Evolutionary conservation across 2,329 filamentous ascomycete genomes (phyloP), one percentile per base, ranked within the genome.

Genomic region (Volutella citrinella): DNA sequence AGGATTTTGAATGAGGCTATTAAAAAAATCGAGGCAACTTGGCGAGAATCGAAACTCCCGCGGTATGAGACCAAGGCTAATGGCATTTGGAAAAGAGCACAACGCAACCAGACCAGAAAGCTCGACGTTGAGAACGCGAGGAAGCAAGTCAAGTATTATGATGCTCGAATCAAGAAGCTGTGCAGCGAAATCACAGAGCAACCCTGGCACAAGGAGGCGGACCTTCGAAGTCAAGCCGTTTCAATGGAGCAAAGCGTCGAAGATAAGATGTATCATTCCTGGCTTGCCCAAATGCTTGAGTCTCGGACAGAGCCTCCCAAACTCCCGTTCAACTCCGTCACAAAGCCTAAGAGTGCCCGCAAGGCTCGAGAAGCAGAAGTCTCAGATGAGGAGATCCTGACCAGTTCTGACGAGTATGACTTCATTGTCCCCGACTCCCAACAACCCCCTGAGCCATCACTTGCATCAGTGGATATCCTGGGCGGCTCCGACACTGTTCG

Each of bases 201-300:
- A 12, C 54, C 66, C 19, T 87, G 81, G 75, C 56, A 60, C 10
- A 74, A 64, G 7, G 61, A 65, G 15, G 49, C 59, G 2, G 69
- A 80, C 11, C 54, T 93, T 11, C 61, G 67, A 17, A 63, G 60
- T 6, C 75, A 79, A 48, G 79, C 80, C 30, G 59, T 63, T 10
- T 72, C 64, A 21, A 63, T 95, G 34, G 80, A 91, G 39, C 64
- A 68, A 5, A 87, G 72, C 5, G 61, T 95, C 1, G 72, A 76
- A 21, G 73, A 84, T 34, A 73, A 75, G 30, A 65, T 82, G 49
- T 59, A 75, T 23, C 55, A 70, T 8, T 50, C 54, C 7, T 82
- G 76, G 75, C 54, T 66, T 4, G 63, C 74, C n/a, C 45, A 56
- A 7, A 46, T 74, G 16, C 60, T 80, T 5, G 58, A 60, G 23